Evolutionary conservation across 2,329 filamentous ascomycete genomes (phyloP).

Genomic region (Conoideocrella luteorostrata): DNA sequence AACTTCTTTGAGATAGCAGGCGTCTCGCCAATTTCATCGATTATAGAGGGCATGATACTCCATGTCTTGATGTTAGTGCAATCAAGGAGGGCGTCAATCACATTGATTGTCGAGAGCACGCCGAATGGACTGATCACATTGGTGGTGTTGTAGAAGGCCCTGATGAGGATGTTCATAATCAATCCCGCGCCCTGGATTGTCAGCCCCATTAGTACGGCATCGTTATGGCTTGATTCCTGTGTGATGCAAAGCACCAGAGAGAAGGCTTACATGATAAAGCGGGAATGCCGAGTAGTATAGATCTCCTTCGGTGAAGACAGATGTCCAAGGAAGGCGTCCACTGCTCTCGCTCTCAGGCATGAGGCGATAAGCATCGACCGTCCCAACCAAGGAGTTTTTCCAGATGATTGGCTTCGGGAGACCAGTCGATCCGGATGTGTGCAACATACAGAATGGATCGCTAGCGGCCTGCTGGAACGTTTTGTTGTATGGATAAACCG

Average conservation of each 20-base stretch:
- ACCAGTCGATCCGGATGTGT: slow-evolving; percentile 38
- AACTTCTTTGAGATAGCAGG: slow-evolving; percentile 25
- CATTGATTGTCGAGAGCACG: slow-evolving; percentile 27
- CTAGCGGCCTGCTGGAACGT: slow-evolving; percentile 23
- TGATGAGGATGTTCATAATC: slow-evolving; percentile 34
- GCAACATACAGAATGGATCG: slow-evolving; percentile 31
- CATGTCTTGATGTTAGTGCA: slow-evolving; percentile 29
- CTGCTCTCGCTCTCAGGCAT: slow-evolving; percentile 26
- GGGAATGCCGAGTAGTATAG: slow-evolving; percentile 29
- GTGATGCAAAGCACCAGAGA: no score
- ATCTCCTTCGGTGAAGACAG: slow-evolving; percentile 22
- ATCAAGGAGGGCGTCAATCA: slow-evolving; percentile 28
- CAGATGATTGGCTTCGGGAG: slow-evolving; percentile 32
- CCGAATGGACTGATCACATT: slow-evolving; percentile 29
- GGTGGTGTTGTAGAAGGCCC: slow-evolving; percentile 26
- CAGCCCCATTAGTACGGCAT: no score
- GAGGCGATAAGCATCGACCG: slow-evolving; percentile 30
- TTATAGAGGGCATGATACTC: slow-evolving; percentile 30
- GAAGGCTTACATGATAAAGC: slow-evolving; percentile 25
- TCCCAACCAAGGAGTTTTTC: slow-evolving; percentile 25
- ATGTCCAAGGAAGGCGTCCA: slow-evolving; percentile 22
- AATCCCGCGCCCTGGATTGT: slow-evolving; percentile 33
- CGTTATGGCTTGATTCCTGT: no score
- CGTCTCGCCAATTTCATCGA: slow-evolving; percentile 26
- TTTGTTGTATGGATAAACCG: slow-evolving; percentile 23